Percentiles rank a stretch among this genome's conserved stretches.
Evolutionary conservation across 192 early-diverging fungal species (phyloP).

Genomic region (Linnemannia schmuckeri): DNA sequence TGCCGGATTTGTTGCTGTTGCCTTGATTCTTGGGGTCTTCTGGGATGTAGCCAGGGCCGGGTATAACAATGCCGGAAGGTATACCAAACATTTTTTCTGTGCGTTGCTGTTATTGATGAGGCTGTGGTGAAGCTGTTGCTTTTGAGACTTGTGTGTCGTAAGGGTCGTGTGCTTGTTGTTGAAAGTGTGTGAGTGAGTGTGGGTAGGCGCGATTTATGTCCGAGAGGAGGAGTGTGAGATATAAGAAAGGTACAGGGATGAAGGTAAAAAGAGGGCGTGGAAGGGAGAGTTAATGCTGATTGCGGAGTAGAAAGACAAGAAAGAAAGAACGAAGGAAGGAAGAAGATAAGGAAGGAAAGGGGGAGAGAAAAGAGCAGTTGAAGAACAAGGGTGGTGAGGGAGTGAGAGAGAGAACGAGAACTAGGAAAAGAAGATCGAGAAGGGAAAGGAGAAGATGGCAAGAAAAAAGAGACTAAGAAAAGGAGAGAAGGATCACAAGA

Average conservation of each 20-base stretch:
- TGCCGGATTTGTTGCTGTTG: slow-evolving; percentile 3
- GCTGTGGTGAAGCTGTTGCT: background rate
- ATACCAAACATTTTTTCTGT: slow-evolving; percentile 12
- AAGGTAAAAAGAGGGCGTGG: background rate
- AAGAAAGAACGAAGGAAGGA: background rate
- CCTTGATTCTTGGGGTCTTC: background rate
- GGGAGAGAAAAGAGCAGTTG: too few relatives aligned
- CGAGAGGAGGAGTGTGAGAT: background rate
- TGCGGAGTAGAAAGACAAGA: background rate
- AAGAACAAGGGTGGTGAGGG: background rate
- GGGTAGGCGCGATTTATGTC: background rate
- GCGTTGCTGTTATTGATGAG: background rate
- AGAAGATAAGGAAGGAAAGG: background rate
- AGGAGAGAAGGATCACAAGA: background rate
- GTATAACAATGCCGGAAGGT: background rate
- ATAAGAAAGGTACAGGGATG: background rate
- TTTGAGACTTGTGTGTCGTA: background rate
- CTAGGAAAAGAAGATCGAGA: background rate
- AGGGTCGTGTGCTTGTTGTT: background rate
- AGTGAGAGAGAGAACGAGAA: background rate
- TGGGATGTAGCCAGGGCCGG: background rate
- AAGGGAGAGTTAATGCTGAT: background rate
- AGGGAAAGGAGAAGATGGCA: background rate
- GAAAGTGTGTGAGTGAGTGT: too few relatives aligned
- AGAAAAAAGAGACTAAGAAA: background rate